These are phyloP conservation scores for Pyracantha coccinea DNA, from an alignment of 331 rosid species.

Conservation along the genomic window DNA sequence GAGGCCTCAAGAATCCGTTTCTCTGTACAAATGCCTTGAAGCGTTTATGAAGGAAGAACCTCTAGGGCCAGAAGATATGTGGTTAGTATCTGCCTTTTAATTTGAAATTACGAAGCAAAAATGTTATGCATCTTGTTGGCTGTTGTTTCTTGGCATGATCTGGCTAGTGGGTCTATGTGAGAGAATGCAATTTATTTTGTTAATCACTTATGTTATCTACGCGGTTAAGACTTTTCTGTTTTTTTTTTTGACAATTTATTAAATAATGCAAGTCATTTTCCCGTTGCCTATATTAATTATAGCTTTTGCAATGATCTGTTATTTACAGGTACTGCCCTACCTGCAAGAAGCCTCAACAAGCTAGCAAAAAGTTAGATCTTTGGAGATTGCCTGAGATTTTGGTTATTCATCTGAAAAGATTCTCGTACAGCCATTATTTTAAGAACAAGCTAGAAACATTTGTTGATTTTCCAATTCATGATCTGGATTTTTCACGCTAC, in stretches of 20 bases:
- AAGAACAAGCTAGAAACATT: conserved; percentile 74
- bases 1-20: conserved; percentile 56
- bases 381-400: conserved; percentile 92
- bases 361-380: conserved; percentile 80
- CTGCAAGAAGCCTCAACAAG: conserved; percentile 75
- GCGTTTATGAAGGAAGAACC: conserved; percentile 89
- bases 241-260: neutral
- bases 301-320: conserved; percentile 14
- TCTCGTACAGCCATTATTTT: conserved; percentile 41
- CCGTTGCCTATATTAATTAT: conserved; percentile 10
- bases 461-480: conserved; percentile 68
- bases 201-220: neutral
- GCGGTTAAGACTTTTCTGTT: neutral
- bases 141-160: neutral
- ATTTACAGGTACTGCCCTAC: conserved; percentile 66
- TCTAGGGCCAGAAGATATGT: conserved; percentile 82
- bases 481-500: conserved; percentile 53
- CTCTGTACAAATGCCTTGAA: conserved; percentile 76
- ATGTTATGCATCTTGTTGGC: neutral
- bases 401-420: conserved; percentile 83
- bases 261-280: neutral
- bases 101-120: neutral
- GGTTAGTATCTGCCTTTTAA: conserved; percentile 44
- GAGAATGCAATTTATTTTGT: neutral
- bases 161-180: neutral